Evolutionary conservation across 805 yeast species (phyloP).

Genomic region (Candida qinlingensis): DNA sequence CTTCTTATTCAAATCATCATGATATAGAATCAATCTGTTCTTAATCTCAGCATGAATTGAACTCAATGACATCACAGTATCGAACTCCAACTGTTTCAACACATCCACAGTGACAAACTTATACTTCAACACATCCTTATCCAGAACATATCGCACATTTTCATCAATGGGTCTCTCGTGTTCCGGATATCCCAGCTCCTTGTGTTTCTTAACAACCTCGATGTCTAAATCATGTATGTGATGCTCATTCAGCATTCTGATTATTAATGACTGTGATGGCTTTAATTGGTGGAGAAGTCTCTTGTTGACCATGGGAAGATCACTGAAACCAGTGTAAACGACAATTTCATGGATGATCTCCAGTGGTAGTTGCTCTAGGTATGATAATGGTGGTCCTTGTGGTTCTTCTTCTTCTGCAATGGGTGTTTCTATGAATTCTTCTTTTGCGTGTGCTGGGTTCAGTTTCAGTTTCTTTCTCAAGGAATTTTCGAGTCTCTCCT

Average conservation of each 20-base stretch:
- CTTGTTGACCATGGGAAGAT: conserved; percentile 32
- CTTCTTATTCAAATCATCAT: conserved; percentile 15
- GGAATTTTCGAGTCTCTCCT: neutral
- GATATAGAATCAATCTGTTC: conserved; percentile 12
- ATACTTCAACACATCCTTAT: conserved; percentile 13
- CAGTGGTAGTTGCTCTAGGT: conserved; percentile 30
- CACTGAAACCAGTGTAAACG: conserved; percentile 31
- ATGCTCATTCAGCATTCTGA: conserved; percentile 13
- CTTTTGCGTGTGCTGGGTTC: neutral
- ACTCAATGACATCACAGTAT: conserved; percentile 23
- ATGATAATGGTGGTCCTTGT: neutral
- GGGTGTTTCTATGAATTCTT: neutral
- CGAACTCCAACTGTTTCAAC: conserved; percentile 21
- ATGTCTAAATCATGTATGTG: conserved; percentile 17
- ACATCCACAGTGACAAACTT: conserved; percentile 21
- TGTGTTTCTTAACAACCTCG: neutral
- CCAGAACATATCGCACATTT: conserved; percentile 15
- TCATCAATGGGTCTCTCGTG: neutral
- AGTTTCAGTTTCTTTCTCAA: neutral
- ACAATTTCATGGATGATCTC: conserved; percentile 39
- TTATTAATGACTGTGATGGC: conserved; percentile 23
- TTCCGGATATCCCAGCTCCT: neutral
- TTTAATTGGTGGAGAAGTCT: conserved; percentile 22
- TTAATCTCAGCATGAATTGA: conserved; percentile 12
- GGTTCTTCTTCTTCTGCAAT: neutral